Conservation (phyloP, 2,329 filamentous ascomycete genomes). For the Camptophora hylomeconis region DNA sequence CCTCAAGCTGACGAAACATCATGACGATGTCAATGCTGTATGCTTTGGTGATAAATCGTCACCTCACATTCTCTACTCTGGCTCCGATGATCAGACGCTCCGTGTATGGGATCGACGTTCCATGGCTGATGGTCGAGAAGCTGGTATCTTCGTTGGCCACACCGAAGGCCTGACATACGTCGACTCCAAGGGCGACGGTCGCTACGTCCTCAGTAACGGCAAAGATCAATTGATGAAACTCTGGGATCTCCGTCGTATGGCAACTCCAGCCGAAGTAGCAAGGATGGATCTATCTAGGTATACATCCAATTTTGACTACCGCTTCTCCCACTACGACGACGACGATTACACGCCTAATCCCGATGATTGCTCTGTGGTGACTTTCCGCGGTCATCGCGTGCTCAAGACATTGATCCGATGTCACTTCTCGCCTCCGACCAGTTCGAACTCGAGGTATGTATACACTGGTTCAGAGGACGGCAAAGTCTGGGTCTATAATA, state of each 20-base stretch:
- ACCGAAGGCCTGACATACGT: constrained; percentile 55
- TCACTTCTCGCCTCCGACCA: constrained; percentile 80
- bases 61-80: constrained; percentile 89
- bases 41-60: constrained; percentile 83
- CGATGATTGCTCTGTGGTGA: constrained; percentile 82
- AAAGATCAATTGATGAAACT: constrained; percentile 97
- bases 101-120: constrained; percentile 89
- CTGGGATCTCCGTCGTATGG: constrained; percentile 88
- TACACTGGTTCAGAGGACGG: constrained; percentile 87
- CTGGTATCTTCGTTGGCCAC: constrained; percentile 52
- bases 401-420: constrained; percentile 84
- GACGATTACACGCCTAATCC: constrained; percentile 52
- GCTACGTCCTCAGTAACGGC: constrained; percentile 84
- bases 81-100: constrained; percentile 84
- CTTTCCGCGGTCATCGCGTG: constrained; percentile 81
- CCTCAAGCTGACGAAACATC: constrained; percentile 64
- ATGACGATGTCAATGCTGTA: constrained; percentile 88
- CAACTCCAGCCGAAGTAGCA: constrained; percentile 48
- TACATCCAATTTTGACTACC: constrained; percentile 51
- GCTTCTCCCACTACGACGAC: constrained; percentile 38
- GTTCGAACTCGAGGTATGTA: constrained; percentile 81
- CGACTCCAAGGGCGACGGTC: constrained; percentile 71
- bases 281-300: constrained; percentile 38
- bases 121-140: constrained; percentile 48
- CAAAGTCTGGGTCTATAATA: constrained; percentile 80